Percentiles rank a stretch among this genome's conserved stretches.
Evolutionary conservation across 495 filamentous ascomycete species (phyloP).

Genomic region (Beverwykella pulmonaria): DNA sequence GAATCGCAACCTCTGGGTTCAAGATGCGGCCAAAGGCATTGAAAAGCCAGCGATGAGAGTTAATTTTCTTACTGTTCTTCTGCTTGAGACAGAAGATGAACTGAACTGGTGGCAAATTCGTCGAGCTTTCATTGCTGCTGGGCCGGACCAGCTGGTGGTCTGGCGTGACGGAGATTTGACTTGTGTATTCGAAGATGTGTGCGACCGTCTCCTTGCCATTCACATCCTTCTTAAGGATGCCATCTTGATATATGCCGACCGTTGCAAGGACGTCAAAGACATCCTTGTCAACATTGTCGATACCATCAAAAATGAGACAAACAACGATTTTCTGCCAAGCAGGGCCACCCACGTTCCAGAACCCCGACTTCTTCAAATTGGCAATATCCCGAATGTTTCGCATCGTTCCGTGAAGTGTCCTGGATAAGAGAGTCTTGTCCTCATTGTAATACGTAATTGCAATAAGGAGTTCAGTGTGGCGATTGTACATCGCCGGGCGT

Average conservation of each 20-base stretch:
- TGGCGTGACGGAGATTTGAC: conserved; percentile 94
- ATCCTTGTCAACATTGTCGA: conserved; percentile 96
- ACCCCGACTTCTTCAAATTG: conserved; percentile 96
- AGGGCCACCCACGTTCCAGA: conserved; percentile 98
- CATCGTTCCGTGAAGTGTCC: conserved; percentile 97
- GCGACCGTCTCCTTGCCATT: conserved; percentile 95
- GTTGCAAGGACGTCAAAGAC: conserved; percentile 91
- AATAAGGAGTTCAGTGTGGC: conserved; percentile 94
- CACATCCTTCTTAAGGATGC: conserved; percentile 97
- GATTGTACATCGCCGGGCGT: conserved; percentile 98
- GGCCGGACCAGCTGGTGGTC: conserved; percentile 95
- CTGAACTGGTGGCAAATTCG: conserved; percentile 89
- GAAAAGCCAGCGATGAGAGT: conserved; percentile 99
- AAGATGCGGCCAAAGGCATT: conserved; percentile 95
- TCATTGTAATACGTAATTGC: conserved; percentile 99
- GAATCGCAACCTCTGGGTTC: conserved; percentile 94
- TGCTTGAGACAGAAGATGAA: conserved; percentile 99
- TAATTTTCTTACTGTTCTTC: conserved; percentile 99
- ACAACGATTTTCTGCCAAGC: conserved; percentile 99
- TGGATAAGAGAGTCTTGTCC: conserved; percentile 88
- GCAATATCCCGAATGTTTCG: conserved; percentile 98
- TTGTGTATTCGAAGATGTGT: conserved; percentile 99
- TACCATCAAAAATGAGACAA: conserved; percentile 93
- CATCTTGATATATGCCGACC: conserved; percentile 94
- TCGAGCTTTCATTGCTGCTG: conserved; percentile 77